phyloP scores from a whole-genome alignment of 179 eudicot species.

The Beta corolliflora region DNA sequence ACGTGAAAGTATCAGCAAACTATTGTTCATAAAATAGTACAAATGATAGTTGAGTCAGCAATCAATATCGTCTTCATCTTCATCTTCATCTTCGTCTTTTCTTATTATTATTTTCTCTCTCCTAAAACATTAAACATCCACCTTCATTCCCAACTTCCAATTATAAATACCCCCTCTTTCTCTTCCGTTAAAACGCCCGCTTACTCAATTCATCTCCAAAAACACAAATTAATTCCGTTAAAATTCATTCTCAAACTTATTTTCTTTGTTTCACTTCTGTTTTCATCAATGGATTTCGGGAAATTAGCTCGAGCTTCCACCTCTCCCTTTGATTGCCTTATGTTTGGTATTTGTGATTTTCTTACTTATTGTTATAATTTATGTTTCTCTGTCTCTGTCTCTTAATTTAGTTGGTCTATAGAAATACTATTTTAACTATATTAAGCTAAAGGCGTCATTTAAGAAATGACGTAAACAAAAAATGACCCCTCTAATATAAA shows the following conservation, averaged over 20 bases:
- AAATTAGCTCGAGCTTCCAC: constrained; percentile 37
- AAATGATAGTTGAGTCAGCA: constrained; percentile 33
- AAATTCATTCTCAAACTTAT: background rate
- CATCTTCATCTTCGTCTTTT: background rate
- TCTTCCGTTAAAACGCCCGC: background rate
- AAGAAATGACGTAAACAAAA: too few species aligned
- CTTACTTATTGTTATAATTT: background rate
- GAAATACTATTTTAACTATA: too few species aligned
- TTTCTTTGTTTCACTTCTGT: background rate
- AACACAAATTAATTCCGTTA: background rate
- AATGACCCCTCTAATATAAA: too few species aligned
- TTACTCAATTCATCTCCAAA: background rate
- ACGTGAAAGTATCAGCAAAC: background rate
- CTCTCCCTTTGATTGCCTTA: constrained; percentile 70
- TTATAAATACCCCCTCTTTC: constrained; percentile 30
- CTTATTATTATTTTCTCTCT: background rate
- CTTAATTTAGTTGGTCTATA: too few species aligned
- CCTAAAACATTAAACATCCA: too few species aligned
- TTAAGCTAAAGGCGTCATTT: too few species aligned
- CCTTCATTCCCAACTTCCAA: background rate
- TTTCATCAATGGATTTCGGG: constrained; percentile 48
- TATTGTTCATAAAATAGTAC: background rate
- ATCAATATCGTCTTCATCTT: constrained; percentile 14
- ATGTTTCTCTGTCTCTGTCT: background rate
- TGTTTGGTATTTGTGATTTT: constrained; percentile 59